Percentiles rank a stretch among this genome's conserved stretches.
These are phyloP conservation scores for Pythium dissimile DNA, from an alignment of 352 stramenopile species.

Conservation along the genomic window DNA sequence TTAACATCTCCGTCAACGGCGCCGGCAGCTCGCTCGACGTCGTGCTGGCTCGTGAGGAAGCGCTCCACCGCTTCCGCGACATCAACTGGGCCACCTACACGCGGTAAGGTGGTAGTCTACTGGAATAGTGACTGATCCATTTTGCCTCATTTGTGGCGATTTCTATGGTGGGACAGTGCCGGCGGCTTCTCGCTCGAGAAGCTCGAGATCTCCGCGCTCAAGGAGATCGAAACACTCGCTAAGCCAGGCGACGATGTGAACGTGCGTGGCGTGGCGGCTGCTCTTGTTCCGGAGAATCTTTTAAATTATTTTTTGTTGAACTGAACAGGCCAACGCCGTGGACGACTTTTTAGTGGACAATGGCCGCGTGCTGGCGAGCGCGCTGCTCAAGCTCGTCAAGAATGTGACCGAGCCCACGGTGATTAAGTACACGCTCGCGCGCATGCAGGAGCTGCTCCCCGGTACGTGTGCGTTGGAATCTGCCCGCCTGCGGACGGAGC, in stretches of 20 bases:
- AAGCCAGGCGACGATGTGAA: conserved; percentile 65
- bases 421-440: conserved; percentile 82
- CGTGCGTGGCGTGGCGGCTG: conserved; percentile 3
- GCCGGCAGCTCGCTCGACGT: conserved; percentile 57
- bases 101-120: conserved; percentile 32
- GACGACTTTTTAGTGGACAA: conserved; percentile 76
- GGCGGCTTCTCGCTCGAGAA: conserved; percentile 84
- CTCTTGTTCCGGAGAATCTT: neutral
- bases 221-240: conserved; percentile 75
- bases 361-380: conserved; percentile 50
- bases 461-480: conserved; percentile 23
- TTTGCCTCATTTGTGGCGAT: neutral
- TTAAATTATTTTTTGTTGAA: neutral
- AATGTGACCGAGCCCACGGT: conserved; percentile 87
- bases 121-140: neutral
- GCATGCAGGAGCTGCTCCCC: conserved; percentile 83
- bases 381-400: conserved; percentile 83
- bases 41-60: conserved; percentile 71
- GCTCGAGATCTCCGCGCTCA: conserved; percentile 79
- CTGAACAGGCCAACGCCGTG: conserved; percentile 49
- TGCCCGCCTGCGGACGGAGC: neutral
- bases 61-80: conserved; percentile 82
- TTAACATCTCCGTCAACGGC: conserved; percentile 52
- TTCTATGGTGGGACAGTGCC: conserved; percentile 24
- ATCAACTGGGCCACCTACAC: conserved; percentile 90